Base-by-base conservation (phyloP, 1,284 basidiomycete genomes). In the Ceratobasidium sp. region DNA sequence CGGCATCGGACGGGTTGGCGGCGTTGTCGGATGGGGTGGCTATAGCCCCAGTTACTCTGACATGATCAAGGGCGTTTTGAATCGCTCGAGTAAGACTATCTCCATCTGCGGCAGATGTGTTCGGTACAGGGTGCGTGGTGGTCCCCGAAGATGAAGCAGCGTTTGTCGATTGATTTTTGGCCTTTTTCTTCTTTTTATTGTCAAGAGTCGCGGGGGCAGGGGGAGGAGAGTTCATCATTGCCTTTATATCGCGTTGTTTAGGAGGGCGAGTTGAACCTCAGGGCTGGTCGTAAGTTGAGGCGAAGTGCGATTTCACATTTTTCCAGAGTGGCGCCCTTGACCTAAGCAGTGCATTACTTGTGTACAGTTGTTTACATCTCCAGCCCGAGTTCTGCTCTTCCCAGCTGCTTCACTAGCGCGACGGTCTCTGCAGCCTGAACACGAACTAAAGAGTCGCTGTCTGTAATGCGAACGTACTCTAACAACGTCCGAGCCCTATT, bases 371-470 rank as follows among this genome's bases (percentile, higher is more conserved):
- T 69, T 69, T 69, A 69, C 52, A 69, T 26, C 41, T 67, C 64
- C 32, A 67, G 9, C 26, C 54, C 62, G 38, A 74, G 63, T 30
- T 66, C 35, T 26, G 73, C 69, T 73, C 73, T 61, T 47, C 58
- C 54, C 32, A 92, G 78, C 76, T 87, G 83, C 59, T 84, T 81
- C 50, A 93, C 77, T 30, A 82, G 84, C 76, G 91, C 90, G 3
- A 82, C 80, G 5, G 89, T 86, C 80, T 96, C 93, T 73, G 86
- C 85, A 6, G 95, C 93, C 89, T 96, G 94, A 21, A 89, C 87
- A 62, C 90, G 84, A 35, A 91, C 91, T 26, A 93, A 83, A 58
- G 80, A 82, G 78, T 97, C 95, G 73, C 84, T 85, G 79, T 97
- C 95, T 63, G 89, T 91, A 14, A 84, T 83, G 35, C 88, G 83